phyloP scores from a whole-genome alignment of 73 alveolate species.

The Paramecium octaurelia region DNA sequence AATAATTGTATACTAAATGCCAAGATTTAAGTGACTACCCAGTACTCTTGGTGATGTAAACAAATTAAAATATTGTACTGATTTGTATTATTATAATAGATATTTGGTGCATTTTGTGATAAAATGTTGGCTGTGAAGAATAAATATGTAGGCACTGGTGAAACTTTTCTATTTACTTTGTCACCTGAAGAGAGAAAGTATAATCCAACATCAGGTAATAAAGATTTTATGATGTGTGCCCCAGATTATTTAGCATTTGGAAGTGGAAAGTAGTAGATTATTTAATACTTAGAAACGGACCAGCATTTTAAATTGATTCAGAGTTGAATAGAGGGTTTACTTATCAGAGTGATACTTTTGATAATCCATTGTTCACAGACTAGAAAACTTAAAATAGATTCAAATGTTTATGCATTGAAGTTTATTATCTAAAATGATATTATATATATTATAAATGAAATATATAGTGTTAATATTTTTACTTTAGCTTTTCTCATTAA shows the following conservation, averaged over 20 bases:
- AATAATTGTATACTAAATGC: conserved; percentile 37
- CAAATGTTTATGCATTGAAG: background rate
- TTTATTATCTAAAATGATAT: background rate
- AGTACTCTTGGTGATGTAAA: background rate
- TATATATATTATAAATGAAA: background rate
- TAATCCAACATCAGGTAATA: background rate
- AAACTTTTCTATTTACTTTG: conserved; percentile 25
- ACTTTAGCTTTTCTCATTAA: background rate
- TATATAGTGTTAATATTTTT: background rate
- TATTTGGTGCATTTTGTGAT: conserved; percentile 54
- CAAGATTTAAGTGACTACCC: background rate
- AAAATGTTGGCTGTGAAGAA: background rate
- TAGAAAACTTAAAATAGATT: background rate
- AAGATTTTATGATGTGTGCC: conserved; percentile 5
- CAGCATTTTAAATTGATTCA: conserved; percentile 54
- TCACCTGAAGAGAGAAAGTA: conserved; percentile 28
- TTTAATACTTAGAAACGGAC: conserved; percentile 7
- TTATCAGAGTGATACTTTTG: conserved; percentile 2
- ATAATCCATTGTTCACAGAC: background rate
- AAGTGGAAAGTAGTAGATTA: conserved; percentile 27
- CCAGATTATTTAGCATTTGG: conserved; percentile 48
- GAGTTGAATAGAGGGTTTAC: conserved; percentile 51
- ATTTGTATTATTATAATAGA: background rate
- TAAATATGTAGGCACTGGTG: conserved; percentile 42
- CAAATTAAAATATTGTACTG: background rate